Base-by-base conservation (phyloP, 805 yeast genomes). In the Candida schatavii region DNA sequence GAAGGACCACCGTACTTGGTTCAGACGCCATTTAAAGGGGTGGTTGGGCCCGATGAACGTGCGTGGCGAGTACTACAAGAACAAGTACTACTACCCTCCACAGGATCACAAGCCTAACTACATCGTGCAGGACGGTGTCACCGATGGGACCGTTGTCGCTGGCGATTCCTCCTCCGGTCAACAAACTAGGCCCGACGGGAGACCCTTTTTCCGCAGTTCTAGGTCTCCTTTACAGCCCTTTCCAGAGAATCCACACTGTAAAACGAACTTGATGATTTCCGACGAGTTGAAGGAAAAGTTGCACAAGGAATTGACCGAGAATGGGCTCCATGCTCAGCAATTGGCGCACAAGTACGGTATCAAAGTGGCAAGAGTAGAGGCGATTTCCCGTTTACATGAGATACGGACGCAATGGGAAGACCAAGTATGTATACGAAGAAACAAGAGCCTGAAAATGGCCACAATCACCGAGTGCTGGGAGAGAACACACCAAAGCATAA, bases 331-430 rank as follows among this genome's bases (percentile, higher is more conserved):
- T 33, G 65, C 82, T 18, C 91, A 86, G 59, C 83, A 81, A 49
- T 81, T 87, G 35, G 90, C 97, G 9, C 78, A 83, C 48, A 78
- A 78, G 55, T 83, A 81, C 56, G 91, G 95, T 3, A 70, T 91
- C 49, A 85, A 88, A 57, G 78, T 89, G 46, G 86, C 89, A 40
- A 79, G 98, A 61, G 73, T 93, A 17, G 96, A 90, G 57, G 98
- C 97, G n/a, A 74, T 91, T 43, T 67, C 86, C 20, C 80, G 77
- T 59, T 74, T 91, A 48, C 71, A 77, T 46, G 70, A 69, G 23
- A 74, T 90, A 40, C 95, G 91, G 64, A 63, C 76, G 47, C 64
- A 74, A 42, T 78, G 84, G 82, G 71, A 64, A 39, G 63, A 72
- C 51, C 59, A 75, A 55, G 91, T 83, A 77, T 68, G 88, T 78